Base-by-base conservation (phyloP, 495 filamentous ascomycete genomes). In the Thermothielavioides terrestris region DNA sequence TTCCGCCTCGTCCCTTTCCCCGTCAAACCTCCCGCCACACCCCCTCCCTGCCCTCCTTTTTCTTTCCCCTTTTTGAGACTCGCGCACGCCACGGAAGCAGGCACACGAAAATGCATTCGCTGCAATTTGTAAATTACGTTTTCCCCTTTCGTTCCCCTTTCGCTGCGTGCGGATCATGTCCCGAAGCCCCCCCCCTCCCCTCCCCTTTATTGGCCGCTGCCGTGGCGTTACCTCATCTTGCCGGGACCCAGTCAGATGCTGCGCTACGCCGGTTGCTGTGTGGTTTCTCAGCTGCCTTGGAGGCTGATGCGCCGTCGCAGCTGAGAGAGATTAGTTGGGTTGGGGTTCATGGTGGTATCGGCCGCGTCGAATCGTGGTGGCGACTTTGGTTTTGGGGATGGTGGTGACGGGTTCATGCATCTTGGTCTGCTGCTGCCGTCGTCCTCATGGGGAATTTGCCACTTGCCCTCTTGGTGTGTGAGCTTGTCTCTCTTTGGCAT, bases 1-100 rank as follows among this genome's bases (percentile, higher is more conserved):
- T 61, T 56, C 32, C 49, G 51, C 54, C 51, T 51, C 49, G 46
- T 42, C 48, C 39, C 17, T 30, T 34, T 11, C 42, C 23, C n/a
- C n/a, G n/a, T n/a, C n/a, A n/a, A n/a, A n/a, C n/a, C n/a, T n/a
- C n/a, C n/a, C n/a, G n/a, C n/a, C n/a, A n/a, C n/a, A n/a, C n/a
- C n/a, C n/a, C n/a, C n/a, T n/a, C n/a, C 42, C 26, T 22, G 45
- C 17, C 45, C 25, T 43, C 54, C 52, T 39, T 40, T 42, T n/a
- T 11, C 44, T 54, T 20, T 31, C 32, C 45, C 11, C 2, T 31
- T 26, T 18, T 31, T 44, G 37, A 23, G 12, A 20, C 11, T 32
- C 40, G 38, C 31, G 17, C 32, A 25, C 38, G n/a, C 15, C n/a
- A 18, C 27, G n/a, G 28, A 27, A 27, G 14, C 3, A 23, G 34